Evolutionary conservation across 1,284 basidiomycete genomes (phyloP), one percentile per base, ranked within the genome.

Genomic region (Trichosporon asahii): DNA sequence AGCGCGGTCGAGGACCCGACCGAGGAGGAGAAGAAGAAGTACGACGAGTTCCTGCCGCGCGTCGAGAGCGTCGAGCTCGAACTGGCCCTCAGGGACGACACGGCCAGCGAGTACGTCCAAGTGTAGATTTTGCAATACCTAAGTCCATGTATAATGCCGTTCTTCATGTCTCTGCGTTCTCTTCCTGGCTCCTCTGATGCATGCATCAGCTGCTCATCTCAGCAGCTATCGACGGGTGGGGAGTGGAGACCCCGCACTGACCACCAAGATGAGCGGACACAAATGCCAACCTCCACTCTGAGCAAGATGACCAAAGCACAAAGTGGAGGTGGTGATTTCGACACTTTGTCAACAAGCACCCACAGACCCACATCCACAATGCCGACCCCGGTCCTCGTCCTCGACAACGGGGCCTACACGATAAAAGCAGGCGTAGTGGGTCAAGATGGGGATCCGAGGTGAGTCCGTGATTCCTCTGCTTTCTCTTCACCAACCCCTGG

Each of bases 321-420:
- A 61, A 61, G 57, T 61, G 57, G 57, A 61, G 57, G 57, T 61
- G 12, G 23, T 33, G 57, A 31, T 61, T 33, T 61, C 57, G 57
- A 61, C 57, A 14, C 55, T n/a, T n/a, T 29, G 18, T 61, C 57
- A 61, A n/a, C 57, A 61, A 31, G n/a, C n/a, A n/a, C n/a, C n/a
- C n/a, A n/a, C n/a, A n/a, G n/a, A n/a, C n/a, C n/a, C n/a, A n/a
- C 27, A 18, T n/a, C 57, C 27, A 61, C 57, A 6, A 72, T 72
- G 70, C n/a, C 65, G 49, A 66, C 71, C 6, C 80, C 86, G 2
- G 85, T 88, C 18, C 84, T 94, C 70, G 86, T 95, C 9, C 86
- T 95, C 57, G 94, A 95, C 79, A 96, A 95, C 82, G 94, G 94
- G 57, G 94, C 89, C 11, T 89, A 87, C 67, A 88, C 88, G 2